These are phyloP conservation scores for Colletotrichum simmondsii DNA, from an alignment of 2,329 filamentous ascomycete genomes.

Conservation along the genomic window DNA sequence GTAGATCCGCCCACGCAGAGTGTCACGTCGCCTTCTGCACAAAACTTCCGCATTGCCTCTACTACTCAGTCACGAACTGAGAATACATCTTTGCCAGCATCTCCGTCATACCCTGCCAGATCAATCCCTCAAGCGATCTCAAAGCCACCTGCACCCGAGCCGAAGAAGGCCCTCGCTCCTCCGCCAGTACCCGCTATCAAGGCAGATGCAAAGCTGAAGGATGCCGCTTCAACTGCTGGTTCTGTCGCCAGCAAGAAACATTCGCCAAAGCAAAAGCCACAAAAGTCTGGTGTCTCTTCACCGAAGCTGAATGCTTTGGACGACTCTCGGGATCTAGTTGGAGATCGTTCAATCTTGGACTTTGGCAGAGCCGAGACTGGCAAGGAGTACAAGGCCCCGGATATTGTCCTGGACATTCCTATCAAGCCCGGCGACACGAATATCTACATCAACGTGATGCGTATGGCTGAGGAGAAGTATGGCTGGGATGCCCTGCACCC, in stretches of 20 bases:
- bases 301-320: constrained; percentile 63
- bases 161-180: constrained; percentile 51
- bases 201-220: constrained; percentile 29
- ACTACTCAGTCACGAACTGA: constrained; percentile 48
- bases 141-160: constrained; percentile 44
- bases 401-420: constrained; percentile 85
- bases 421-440: constrained; percentile 81
- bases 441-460: constrained; percentile 94
- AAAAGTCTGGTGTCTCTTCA: constrained; percentile 53
- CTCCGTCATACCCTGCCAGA: constrained; percentile 53
- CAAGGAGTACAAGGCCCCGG: constrained; percentile 72
- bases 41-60: constrained; percentile 35
- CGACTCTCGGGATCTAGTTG: constrained; percentile 46
- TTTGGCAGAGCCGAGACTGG: constrained; percentile 70
- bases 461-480: constrained; percentile 91
- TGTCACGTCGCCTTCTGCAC: constrained; percentile 49
- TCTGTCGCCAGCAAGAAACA: constrained; percentile 51
- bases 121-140: constrained; percentile 46
- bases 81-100: constrained; percentile 51
- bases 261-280: constrained; percentile 59
- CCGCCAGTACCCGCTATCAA: constrained; percentile 43
- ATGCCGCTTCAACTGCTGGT: constrained; percentile 21
- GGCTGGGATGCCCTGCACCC: constrained; percentile 95
- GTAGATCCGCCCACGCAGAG: constrained; percentile 71
- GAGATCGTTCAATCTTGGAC: constrained; percentile 67